A percentile compares a stretch with the other conserved stretches of the same genome.
phyloP scores from a whole-genome alignment of 805 yeast genomes.

The Starmerella ratchasimensis region DNA sequence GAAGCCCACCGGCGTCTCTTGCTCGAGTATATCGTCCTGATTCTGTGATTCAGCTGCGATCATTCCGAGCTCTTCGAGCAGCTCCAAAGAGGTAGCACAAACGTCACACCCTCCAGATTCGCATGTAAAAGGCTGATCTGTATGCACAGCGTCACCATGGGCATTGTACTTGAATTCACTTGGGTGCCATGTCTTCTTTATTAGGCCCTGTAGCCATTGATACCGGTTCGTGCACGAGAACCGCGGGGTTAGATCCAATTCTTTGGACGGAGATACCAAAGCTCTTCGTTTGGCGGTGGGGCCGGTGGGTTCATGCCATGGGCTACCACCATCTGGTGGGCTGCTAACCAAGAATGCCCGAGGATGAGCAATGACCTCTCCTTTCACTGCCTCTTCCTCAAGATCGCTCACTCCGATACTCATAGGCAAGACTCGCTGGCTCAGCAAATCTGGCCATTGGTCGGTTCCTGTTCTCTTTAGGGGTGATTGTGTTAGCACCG shows the following conservation, averaged over 20 bases:
- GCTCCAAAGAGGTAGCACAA: background rate
- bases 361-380: too few species aligned
- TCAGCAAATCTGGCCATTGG: background rate
- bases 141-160: too few species aligned
- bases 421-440: constrained; percentile 9
- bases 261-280: too few species aligned
- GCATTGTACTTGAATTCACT: constrained; percentile 1
- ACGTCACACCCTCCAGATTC: background rate
- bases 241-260: too few species aligned
- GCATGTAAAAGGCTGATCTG: background rate
- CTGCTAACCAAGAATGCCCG: too few species aligned
- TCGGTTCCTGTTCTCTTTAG: too few species aligned
- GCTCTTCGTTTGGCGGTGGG: too few species aligned
- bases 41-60: background rate
- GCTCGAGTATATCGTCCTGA: background rate
- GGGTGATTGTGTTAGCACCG: too few species aligned
- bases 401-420: constrained; percentile 9
- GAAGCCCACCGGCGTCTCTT: constrained; percentile 16
- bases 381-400: background rate
- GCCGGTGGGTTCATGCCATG: too few species aligned
- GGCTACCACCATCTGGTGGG: too few species aligned
- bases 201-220: background rate
- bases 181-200: constrained; percentile 1
- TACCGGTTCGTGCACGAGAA: too few species aligned
- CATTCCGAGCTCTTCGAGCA: background rate